These are phyloP conservation scores for Russula ochroleuca DNA, from an alignment of 768 basidiomycete species.

Conservation along the genomic window DNA sequence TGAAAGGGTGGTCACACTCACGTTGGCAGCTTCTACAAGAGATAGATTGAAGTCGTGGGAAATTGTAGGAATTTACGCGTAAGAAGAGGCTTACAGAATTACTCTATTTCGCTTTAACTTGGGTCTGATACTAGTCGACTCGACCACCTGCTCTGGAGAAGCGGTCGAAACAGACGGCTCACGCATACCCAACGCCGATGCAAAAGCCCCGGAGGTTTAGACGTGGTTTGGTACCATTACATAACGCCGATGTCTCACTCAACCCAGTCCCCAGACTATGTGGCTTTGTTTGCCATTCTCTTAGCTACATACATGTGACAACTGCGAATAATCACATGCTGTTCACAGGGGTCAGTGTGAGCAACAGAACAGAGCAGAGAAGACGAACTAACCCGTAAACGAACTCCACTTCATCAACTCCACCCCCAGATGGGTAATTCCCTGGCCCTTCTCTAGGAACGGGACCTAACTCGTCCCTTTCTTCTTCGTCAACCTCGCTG, in stretches of 20 bases:
- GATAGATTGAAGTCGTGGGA: neutral
- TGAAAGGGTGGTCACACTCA: slow-evolving; percentile 5
- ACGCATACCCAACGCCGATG: slow-evolving; percentile 13
- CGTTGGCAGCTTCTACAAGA: slow-evolving; percentile 27
- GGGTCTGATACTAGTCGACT: slow-evolving; percentile 4
- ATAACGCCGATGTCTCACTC: neutral
- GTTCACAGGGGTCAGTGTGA: neutral
- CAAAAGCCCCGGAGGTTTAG: neutral
- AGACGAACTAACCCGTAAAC: slow-evolving; percentile 64
- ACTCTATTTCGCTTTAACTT: slow-evolving; percentile 29
- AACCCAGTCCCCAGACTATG: neutral
- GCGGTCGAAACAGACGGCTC: slow-evolving; percentile 16
- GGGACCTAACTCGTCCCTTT: slow-evolving; percentile 67
- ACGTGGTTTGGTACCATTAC: neutral
- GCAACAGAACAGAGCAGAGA: neutral
- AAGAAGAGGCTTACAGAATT: slow-evolving; percentile 24
- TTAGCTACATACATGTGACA: neutral
- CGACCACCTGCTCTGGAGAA: slow-evolving; percentile 19
- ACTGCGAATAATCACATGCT: slow-evolving; percentile 16
- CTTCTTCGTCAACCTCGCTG: slow-evolving; percentile 56
- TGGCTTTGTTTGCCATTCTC: neutral
- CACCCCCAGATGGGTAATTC: slow-evolving; percentile 73
- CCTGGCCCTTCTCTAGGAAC: slow-evolving; percentile 67
- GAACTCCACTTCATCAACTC: slow-evolving; percentile 88
- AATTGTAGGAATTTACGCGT: neutral